Base-by-base conservation (phyloP, 305 asterid genomes). In the Solanum hybrid region DNA sequence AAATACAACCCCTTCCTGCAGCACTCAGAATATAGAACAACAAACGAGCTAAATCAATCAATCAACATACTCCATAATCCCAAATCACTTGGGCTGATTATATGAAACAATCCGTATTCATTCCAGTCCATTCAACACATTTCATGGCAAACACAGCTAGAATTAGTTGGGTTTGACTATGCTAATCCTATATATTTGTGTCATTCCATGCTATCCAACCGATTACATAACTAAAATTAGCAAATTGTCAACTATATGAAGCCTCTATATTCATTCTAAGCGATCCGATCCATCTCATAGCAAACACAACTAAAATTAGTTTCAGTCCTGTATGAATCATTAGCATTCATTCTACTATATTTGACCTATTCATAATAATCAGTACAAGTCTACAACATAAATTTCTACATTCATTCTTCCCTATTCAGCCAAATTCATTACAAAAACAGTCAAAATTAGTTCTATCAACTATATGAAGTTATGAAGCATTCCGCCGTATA, bases 1-100 rank as follows among this genome's bases (percentile, higher is more conserved):
- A 93, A 97, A 94, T 85, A 95, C 95, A 73, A 96, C 93, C 39
- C 98, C 99, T 91, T 96, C 98, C 99, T 97, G 90, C 87, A 93
- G 37, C 68, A 89, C 6, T 22, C 89, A 79, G 51, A 88, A 91
- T 22, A 73, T 37, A 24, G 82, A 38, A 36, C 7, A 89, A 85
- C 32, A 84, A 76, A 27, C 72, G 1, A 77, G 57, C 15, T 26
- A 61, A 72, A 86, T 32, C 34, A 78, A 39, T 88, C 36, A 41
- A 70, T 14, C 37, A 27, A 38, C 37, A 72, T 72, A 79, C n/a
- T 87, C 65, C 45, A 36, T 26, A 20, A 76, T 39, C 34, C 27
- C 22, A 68, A 24, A 10, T 17, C 33, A 84, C 39, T 84, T 2
- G 39, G 14, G 88, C 76, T 24, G 75, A 84, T 6, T 6, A 29